A percentile compares a stretch with the other conserved stretches of the same genome.
These are phyloP conservation scores for Histomonas meleagridis DNA, from an alignment of 208 protist species.

Conservation along the genomic window DNA sequence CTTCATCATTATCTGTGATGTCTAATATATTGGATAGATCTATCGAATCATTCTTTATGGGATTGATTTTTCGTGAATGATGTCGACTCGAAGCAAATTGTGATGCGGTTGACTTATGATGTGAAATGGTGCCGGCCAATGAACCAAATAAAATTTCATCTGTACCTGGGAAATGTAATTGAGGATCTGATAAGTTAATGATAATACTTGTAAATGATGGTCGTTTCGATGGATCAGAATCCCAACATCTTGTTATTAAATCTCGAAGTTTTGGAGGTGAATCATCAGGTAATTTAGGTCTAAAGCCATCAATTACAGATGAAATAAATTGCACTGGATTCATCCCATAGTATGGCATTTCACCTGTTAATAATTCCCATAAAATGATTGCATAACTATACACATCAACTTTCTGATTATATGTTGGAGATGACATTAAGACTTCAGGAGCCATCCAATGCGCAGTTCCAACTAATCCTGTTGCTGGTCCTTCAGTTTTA, in stretches of 20 bases:
- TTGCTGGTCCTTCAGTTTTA: not conserved
- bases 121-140: not conserved
- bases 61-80: too few species aligned
- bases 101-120: not conserved
- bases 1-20: not conserved
- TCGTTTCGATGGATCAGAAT: not conserved
- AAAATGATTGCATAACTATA: not conserved
- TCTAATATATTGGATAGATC: too few species aligned
- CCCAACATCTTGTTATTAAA: not conserved
- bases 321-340: not conserved
- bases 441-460: conserved; percentile 37
- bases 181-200: not conserved
- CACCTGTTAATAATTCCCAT: conserved; percentile 26
- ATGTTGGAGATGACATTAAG: not conserved
- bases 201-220: not conserved
- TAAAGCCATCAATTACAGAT: not conserved
- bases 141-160: not conserved
- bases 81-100: too few species aligned
- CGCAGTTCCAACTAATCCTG: not conserved
- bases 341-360: not conserved
- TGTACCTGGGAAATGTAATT: not conserved
- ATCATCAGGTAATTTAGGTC: not conserved
- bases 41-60: too few species aligned
- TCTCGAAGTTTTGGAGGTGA: not conserved
- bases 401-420: conserved; percentile 1